phyloP scores from a whole-genome alignment of 257 asterid species.

The Solanum piurae region DNA sequence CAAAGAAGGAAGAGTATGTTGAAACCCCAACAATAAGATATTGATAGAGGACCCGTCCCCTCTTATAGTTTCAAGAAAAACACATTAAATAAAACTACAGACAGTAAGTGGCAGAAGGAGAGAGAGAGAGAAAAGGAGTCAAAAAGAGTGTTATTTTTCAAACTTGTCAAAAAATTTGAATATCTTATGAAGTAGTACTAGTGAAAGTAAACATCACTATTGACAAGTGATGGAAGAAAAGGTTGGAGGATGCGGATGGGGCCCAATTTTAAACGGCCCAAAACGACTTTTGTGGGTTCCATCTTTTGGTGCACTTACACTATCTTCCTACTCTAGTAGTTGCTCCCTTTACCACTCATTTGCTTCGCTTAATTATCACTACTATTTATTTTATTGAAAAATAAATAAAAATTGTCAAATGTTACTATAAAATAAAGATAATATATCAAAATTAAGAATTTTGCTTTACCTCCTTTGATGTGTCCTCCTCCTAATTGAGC shows the following conservation, averaged over 20 bases:
- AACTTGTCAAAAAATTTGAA: constrained; percentile 45
- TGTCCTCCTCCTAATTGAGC: background rate
- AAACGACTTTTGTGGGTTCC: constrained; percentile 19
- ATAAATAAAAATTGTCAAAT: too few species aligned
- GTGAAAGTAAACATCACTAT: background rate
- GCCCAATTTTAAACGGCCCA: constrained; percentile 61
- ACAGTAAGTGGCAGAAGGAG: background rate
- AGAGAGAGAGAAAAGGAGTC: constrained; percentile 16
- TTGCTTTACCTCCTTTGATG: background rate
- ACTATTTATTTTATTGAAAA: background rate
- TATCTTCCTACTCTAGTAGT: background rate
- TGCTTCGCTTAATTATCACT: background rate
- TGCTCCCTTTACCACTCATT: background rate
- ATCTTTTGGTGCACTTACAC: background rate
- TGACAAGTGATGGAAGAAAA: background rate
- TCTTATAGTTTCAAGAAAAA: constrained; percentile 46
- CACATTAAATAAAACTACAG: constrained; percentile 11
- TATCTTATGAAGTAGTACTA: constrained; percentile 26
- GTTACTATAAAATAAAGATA: too few species aligned
- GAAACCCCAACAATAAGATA: constrained; percentile 1
- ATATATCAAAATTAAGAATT: too few species aligned
- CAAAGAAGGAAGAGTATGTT: constrained; percentile 5
- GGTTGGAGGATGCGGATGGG: background rate
- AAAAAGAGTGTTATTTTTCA: constrained; percentile 7
- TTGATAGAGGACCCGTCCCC: constrained; percentile 24